Percentiles rank a stretch among this genome's conserved stretches.
Conservation (phyloP, 1,284 basidiomycete genomes). For the Pseudozyma pruni region DNA sequence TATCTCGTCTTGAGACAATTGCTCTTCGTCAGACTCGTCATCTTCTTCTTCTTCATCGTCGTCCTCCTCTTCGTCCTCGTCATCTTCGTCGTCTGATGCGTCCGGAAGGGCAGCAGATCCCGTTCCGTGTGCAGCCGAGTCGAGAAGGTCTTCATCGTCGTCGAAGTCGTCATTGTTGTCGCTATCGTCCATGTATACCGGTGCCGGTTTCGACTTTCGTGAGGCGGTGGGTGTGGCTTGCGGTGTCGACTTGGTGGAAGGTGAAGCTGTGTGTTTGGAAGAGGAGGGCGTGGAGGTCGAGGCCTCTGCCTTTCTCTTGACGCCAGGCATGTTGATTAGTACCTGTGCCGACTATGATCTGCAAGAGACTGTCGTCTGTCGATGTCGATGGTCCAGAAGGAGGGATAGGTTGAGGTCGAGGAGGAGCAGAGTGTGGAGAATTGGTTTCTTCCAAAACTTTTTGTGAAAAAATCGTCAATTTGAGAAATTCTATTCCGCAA, state of each 20-base stretch:
- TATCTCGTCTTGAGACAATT: slow-evolving; percentile 25
- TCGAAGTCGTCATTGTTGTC: slow-evolving; percentile 63
- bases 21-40: slow-evolving; percentile 40
- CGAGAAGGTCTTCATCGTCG: slow-evolving; percentile 56
- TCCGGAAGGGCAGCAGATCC: slow-evolving; percentile 42
- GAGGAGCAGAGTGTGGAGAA: slow-evolving; percentile 11
- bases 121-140: slow-evolving; percentile 40
- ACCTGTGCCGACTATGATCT: too few species aligned
- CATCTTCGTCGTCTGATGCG: slow-evolving; percentile 38
- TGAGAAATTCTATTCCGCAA: background rate
- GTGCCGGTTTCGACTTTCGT: slow-evolving; percentile 4
- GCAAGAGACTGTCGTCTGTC: background rate
- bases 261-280: slow-evolving; percentile 22
- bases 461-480: slow-evolving; percentile 9
- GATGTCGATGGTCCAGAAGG: slow-evolving; percentile 3
- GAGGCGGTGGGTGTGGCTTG: slow-evolving; percentile 10
- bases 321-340: slow-evolving; percentile 38
- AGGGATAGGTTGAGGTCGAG: background rate
- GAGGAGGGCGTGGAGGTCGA: slow-evolving; percentile 20
- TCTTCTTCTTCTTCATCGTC: slow-evolving; percentile 50
- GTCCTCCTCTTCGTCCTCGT: slow-evolving; percentile 53
- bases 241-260: slow-evolving; percentile 14
- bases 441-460: slow-evolving; percentile 37
- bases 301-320: slow-evolving; percentile 49
- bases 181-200: slow-evolving; percentile 29